Conservation (phyloP, 192 early-diverging fungal genomes). For the Gryganskiella cystojenkinii region DNA sequence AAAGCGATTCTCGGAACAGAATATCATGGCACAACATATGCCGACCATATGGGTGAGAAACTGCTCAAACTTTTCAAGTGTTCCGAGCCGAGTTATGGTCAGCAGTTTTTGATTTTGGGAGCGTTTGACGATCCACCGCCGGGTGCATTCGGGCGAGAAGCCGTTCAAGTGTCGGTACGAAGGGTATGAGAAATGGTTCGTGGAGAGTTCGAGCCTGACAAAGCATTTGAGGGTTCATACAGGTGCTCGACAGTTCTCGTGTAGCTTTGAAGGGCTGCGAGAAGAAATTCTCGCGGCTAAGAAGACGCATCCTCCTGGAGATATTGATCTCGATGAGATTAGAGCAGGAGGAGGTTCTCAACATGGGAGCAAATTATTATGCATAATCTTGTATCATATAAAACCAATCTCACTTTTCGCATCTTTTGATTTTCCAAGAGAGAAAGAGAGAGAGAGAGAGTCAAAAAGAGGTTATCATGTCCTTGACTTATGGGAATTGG, state of each 20-base stretch:
- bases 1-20: slow-evolving; percentile 82
- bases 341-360: too few relatives aligned
- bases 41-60: slow-evolving; percentile 79
- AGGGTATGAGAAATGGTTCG: slow-evolving; percentile 63
- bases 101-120: slow-evolving; percentile 72
- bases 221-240: slow-evolving; percentile 66
- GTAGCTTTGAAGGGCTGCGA: slow-evolving; percentile 55
- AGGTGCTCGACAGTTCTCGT: slow-evolving; percentile 75
- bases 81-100: slow-evolving; percentile 65
- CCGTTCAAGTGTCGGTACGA: slow-evolving; percentile 61
- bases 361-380: too few relatives aligned
- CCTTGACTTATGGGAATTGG: too few relatives aligned
- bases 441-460: too few relatives aligned
- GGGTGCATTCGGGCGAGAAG: slow-evolving; percentile 71
- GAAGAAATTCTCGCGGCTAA: slow-evolving; percentile 58
- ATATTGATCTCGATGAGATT: too few relatives aligned
- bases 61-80: slow-evolving; percentile 81
- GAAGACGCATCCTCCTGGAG: slow-evolving; percentile 18
- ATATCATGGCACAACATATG: slow-evolving; percentile 81
- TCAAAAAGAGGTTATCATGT: too few relatives aligned
- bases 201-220: slow-evolving; percentile 62
- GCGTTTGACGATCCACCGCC: slow-evolving; percentile 74
- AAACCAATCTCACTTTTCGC: too few relatives aligned
- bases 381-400: too few relatives aligned
- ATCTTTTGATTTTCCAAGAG: too few relatives aligned